Evolutionary conservation across 1,139 yeast species (phyloP), one percentile per base, ranked within the genome.

Genomic region (Starmera stellimalicola): DNA sequence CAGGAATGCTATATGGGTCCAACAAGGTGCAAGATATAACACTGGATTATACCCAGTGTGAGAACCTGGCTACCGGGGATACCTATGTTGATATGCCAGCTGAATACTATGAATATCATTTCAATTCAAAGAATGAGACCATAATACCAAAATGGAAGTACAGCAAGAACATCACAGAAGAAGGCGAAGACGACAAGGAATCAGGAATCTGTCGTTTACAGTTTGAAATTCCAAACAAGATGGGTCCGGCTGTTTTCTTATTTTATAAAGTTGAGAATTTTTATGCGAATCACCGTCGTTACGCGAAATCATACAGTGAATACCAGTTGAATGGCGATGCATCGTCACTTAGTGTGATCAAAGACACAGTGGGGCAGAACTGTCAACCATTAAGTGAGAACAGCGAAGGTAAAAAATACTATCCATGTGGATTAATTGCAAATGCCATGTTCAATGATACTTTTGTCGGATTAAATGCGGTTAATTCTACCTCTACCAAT

Each of bases 341-440:
- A 3, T 82, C 85, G 7, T 61, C 76, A 15, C 58, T 63, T 14
- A 35, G 42, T 11, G 63, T 55, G 23, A 74, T 91, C 40, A 78
- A 80, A 50, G 70, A 78, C 46, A 70, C 79, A 1, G 72, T 67
- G 29, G 94, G 93, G 33, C 91, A 82, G 52, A 84, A 82, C 54
- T 91, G 99, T 63, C 72, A 83, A 52, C 98, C 99, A 3, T 67
- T 91, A 49, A 51, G 67, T 8, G 65, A 74, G 44, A 43, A 52
- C 20, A 52, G 50, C 0, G 68, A 77, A 27, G 83, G 80, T 6
- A 63, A 64, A 38, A 76, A 71, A 18, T 68, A 73, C 45, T 91
- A 91, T 55, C 98, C 98, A 7, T 91, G 98, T 62, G 98, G 98
- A 1, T 65, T 91, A 40, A 88, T 91, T 53, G 96, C 98, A 33